phyloP scores from a whole-genome alignment of 768 basidiomycete species.

The Russula olivacea region DNA sequence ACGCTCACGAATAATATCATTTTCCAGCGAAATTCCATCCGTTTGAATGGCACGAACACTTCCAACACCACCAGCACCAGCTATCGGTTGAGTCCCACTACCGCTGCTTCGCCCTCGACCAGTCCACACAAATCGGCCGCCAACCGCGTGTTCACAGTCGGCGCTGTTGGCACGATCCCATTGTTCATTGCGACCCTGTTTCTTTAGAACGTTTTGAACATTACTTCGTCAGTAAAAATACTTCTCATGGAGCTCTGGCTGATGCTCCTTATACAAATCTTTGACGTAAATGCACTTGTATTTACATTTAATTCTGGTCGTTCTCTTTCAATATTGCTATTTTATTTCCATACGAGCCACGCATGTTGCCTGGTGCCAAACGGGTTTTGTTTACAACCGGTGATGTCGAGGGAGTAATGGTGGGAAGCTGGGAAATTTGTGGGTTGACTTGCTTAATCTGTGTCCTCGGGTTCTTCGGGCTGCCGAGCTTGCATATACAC shows the following conservation, averaged over 20 bases:
- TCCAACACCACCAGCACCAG: neutral
- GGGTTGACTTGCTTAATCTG: too few relatives aligned
- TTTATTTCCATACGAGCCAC: neutral
- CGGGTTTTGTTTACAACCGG: neutral
- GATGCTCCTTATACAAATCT: neutral
- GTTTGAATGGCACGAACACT: slow-evolving; percentile 47
- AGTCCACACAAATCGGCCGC: slow-evolving; percentile 10
- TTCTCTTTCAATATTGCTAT: neutral
- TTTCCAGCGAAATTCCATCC: slow-evolving; percentile 49
- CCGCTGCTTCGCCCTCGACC: slow-evolving; percentile 4
- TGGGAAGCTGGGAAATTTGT: neutral
- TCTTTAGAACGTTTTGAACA: neutral
- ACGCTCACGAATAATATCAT: neutral
- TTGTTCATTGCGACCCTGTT: slow-evolving; percentile 17
- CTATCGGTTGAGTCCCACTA: slow-evolving; percentile 17
- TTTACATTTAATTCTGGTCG: neutral
- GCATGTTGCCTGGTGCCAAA: neutral
- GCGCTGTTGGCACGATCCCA: slow-evolving; percentile 11
- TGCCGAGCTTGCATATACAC: too few relatives aligned
- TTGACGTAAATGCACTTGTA: slow-evolving; percentile 2
- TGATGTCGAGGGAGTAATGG: neutral
- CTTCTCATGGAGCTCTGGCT: neutral
- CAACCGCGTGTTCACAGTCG: slow-evolving; percentile 3
- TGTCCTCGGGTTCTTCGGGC: too few relatives aligned
- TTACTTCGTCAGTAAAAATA: neutral